Conservation (phyloP, 331 rosid genomes). For the Spiraea crenata region DNA sequence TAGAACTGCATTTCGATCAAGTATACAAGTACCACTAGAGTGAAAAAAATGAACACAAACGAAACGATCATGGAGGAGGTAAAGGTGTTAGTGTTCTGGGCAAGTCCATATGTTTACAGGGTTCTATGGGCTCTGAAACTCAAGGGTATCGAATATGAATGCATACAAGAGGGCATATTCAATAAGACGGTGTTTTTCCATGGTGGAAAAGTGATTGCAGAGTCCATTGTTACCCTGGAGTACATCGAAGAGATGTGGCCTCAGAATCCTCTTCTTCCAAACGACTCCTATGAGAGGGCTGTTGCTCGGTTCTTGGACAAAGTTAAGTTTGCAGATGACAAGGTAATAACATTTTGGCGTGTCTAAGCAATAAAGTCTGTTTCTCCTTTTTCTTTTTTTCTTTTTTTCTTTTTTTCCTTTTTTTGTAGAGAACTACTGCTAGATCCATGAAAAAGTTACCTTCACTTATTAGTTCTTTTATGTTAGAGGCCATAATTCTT, state of each 20-base stretch:
- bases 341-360: conserved; percentile 6
- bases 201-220: conserved; percentile 21
- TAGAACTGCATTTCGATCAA: not conserved
- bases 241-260: conserved; percentile 37
- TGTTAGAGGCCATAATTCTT: conserved; percentile 2
- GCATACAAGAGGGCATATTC: conserved; percentile 8
- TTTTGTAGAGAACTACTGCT: no score
- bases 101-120: conserved; percentile 20
- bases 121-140: conserved; percentile 24
- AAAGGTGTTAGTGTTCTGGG: conserved; percentile 11
- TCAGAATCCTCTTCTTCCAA: conserved; percentile 21
- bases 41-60: not conserved
- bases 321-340: conserved; percentile 31
- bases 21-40: not conserved
- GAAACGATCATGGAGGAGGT: conserved; percentile 10
- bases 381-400: no score
- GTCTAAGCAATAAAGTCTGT: no score
- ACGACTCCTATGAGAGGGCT: conserved; percentile 28
- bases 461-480: conserved; percentile 2
- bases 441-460: no score
- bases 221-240: conserved; percentile 32
- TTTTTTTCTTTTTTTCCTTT: no score
- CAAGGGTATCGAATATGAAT: conserved; percentile 13
- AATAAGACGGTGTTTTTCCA: conserved; percentile 33
- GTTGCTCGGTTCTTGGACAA: conserved; percentile 27